Base-by-base conservation (phyloP, 2,329 filamentous ascomycete species). In the Colletotrichum sp. region DNA sequence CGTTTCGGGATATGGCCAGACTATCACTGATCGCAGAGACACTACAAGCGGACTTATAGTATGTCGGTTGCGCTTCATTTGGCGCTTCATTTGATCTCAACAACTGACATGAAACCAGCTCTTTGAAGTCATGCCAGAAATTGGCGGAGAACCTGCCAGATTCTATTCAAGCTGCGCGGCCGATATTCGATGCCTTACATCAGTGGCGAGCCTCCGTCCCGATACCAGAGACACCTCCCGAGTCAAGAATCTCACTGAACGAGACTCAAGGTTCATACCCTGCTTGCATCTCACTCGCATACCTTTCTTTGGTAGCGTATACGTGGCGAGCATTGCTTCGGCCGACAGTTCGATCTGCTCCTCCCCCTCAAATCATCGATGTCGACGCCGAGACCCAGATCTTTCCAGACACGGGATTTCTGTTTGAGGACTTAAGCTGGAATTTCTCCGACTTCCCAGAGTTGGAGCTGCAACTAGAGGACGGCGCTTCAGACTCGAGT, bases 61-160 rank as follows among this genome's bases (percentile, higher is more conserved):
- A 34, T 1, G 36, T 7, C 7, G 21, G 16, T 0, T 2, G 4
- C 24, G 3, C 48, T n/a, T 15, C 2, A 8, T n/a, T n/a, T 15
- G 15, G 4, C 24, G 4, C 48, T 18, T 15, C 3, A 8, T n/a
- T n/a, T 15, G 15, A n/a, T 1, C 6, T 5, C 8, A 18, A 8
- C 5, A 4, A 0, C 16, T 21, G 13, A 30, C 39, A 28, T 34
- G 3, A 28, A 16, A 13, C 6, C 4, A 70, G 67, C 15, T 70
- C 57, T 13, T 16, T 63, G 15, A 63, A 21, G 9, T 70, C 67
- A 4, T 70, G 36, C 16, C 57, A 70, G 57, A 70, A 28, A 28
- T 6, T 70, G 67, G 67, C 67, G 0, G 65, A 68, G 30, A 32
- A 59, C 3, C 48, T 68, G 0, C 26, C 48, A 8, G 48, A n/a